Evolutionary conservation across 352 stramenopile species (phyloP).

Genomic region (Thalassiosira mediterranea): DNA sequence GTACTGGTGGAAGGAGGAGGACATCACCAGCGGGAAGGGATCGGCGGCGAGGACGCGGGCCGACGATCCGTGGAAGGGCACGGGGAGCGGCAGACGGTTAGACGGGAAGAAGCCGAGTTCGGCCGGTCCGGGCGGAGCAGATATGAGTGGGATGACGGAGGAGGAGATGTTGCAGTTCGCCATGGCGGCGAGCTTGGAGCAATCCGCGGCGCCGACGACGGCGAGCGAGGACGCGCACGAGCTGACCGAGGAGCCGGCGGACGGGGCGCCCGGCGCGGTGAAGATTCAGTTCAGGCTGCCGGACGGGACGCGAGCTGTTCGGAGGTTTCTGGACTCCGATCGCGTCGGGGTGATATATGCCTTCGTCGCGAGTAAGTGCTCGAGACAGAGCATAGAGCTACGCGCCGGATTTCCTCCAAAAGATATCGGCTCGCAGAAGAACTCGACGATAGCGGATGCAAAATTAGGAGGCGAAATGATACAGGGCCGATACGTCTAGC

Average conservation of each 20-base stretch:
- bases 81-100: slow-evolving; percentile 70
- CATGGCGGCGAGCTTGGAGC: slow-evolving; percentile 64
- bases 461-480: slow-evolving; percentile 72
- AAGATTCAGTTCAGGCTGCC: slow-evolving; percentile 79
- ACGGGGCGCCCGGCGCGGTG: slow-evolving; percentile 32
- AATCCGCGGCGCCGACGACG: slow-evolving; percentile 17
- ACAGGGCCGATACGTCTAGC: slow-evolving; percentile 61
- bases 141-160: slow-evolving; percentile 65
- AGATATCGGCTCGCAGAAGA: slow-evolving; percentile 53
- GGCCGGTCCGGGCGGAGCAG: neutral
- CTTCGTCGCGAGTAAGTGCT: slow-evolving; percentile 59
- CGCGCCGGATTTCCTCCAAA: slow-evolving; percentile 73
- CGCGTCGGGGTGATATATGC: slow-evolving; percentile 65
- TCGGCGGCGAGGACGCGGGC: slow-evolving; percentile 50
- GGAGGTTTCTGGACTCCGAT: slow-evolving; percentile 64
- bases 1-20: slow-evolving; percentile 80
- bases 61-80: slow-evolving; percentile 75
- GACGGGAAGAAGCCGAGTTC: slow-evolving; percentile 58
- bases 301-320: slow-evolving; percentile 56
- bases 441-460: slow-evolving; percentile 64
- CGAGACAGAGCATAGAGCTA: slow-evolving; percentile 51
- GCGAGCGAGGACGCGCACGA: slow-evolving; percentile 6
- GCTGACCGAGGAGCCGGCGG: slow-evolving; percentile 57
- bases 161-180: slow-evolving; percentile 82
- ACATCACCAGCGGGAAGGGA: slow-evolving; percentile 69